These are phyloP conservation scores for Populus deltoides DNA, from an alignment of 345 rosid species.

Conservation along the genomic window DNA sequence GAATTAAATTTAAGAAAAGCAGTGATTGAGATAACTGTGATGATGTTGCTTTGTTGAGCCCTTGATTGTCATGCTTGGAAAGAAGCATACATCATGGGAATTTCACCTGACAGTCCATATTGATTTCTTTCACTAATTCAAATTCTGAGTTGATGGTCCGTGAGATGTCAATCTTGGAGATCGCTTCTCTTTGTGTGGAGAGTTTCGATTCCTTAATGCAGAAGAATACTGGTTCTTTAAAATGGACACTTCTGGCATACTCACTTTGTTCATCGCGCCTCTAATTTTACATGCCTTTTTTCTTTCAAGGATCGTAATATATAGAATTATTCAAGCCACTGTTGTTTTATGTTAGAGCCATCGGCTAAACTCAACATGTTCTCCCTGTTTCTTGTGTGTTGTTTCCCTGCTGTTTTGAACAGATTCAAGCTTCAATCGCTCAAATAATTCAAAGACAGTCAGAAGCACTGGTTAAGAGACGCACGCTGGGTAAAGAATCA, in stretches of 20 bases:
- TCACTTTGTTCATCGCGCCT: not conserved
- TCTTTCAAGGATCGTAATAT: not conserved
- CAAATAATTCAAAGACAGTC: conserved; percentile 74
- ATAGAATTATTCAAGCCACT: not conserved
- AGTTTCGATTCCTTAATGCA: not conserved
- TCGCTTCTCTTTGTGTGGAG: not conserved
- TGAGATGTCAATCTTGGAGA: not conserved
- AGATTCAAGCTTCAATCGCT: conserved; percentile 96
- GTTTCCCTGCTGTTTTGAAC: conserved; percentile 22
- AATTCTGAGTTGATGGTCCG: conserved; percentile 4
- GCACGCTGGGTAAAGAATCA: conserved; percentile 52
- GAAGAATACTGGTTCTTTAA: not conserved
- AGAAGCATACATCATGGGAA: not conserved
- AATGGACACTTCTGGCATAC: not conserved
- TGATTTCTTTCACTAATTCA: not conserved
- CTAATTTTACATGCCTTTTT: not conserved
- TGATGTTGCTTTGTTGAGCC: not conserved
- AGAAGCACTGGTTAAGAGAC: conserved; percentile 69
- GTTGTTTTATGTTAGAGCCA: not conserved
- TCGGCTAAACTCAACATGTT: not conserved
- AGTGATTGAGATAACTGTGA: conserved; percentile 5
- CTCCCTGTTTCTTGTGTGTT: not conserved
- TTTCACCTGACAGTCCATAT: conserved; percentile 1
- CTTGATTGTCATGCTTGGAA: not conserved
- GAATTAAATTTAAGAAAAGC: conserved; percentile 4